A percentile compares a stretch with the other conserved stretches of the same genome.
These are phyloP conservation scores for Teratosphaeria gauchensis DNA, from an alignment of 2,329 filamentous ascomycete species.

Conservation along the genomic window DNA sequence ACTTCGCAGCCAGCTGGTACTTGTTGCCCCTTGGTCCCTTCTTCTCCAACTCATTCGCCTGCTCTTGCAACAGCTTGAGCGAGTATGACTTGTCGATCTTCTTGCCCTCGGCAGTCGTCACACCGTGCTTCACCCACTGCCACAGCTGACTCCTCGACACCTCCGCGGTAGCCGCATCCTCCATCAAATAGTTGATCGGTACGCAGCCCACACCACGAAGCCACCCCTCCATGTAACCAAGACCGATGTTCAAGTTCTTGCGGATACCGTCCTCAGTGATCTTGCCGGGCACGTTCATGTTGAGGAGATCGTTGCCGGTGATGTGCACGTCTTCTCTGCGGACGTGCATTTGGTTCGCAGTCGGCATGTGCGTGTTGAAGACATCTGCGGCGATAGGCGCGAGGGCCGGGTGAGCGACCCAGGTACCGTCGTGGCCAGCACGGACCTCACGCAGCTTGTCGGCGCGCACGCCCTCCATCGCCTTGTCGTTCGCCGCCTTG, in stretches of 20 bases:
- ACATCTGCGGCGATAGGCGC: conserved; percentile 80
- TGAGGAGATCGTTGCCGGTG: conserved; percentile 79
- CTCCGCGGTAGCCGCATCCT: conserved; percentile 94
- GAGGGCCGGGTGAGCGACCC: conserved; percentile 93
- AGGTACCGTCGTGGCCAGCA: conserved; percentile 92
- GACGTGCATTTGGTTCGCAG: conserved; percentile 88
- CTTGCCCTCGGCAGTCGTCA: conserved; percentile 78
- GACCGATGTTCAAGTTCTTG: conserved; percentile 94
- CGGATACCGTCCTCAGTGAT: conserved; percentile 91
- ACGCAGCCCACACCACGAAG: conserved; percentile 89
- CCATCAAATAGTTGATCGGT: conserved; percentile 97
- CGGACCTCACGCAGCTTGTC: conserved; percentile 95
- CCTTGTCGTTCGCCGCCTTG: conserved; percentile 78
- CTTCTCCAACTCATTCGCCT: conserved; percentile 62
- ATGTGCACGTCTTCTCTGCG: conserved; percentile 84
- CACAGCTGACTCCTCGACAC: conserved; percentile 90
- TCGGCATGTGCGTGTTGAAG: conserved; percentile 98
- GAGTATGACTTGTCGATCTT: conserved; percentile 88
- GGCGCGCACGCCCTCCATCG: conserved; percentile 84
- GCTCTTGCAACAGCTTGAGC: conserved; percentile 76
- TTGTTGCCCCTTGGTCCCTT: conserved; percentile 84
- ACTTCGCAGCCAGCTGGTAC: conserved; percentile 79
- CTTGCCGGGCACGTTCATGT: conserved; percentile 92
- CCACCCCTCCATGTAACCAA: conserved; percentile 99
- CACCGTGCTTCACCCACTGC: conserved; percentile 77